Conservation (phyloP, 306 rosid species). For the Myrica gale region DNA sequence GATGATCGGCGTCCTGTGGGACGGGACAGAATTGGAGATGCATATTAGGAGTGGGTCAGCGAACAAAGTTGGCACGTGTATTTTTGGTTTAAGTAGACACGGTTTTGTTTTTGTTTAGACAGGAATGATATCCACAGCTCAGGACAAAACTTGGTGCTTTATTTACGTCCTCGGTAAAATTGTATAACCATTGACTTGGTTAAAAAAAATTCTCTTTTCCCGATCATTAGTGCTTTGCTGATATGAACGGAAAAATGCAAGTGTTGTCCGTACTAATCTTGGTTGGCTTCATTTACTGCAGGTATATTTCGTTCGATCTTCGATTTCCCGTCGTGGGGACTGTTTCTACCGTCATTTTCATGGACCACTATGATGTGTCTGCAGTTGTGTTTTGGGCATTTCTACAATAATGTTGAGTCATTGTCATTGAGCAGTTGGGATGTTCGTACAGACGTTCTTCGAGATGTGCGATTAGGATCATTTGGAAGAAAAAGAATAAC, state of each 20-base stretch:
- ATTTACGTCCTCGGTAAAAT: neutral
- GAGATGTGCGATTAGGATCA: too few species aligned
- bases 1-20: slow-evolving; percentile 66
- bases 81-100: slow-evolving; percentile 11
- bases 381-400: too few species aligned
- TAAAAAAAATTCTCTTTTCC: too few species aligned
- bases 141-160: slow-evolving; percentile 3
- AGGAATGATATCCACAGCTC: neutral
- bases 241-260: too few species aligned
- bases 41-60: slow-evolving; percentile 37
- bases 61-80: neutral
- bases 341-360: neutral
- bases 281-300: neutral
- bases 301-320: neutral
- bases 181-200: neutral
- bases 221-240: too few species aligned
- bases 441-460: too few species aligned
- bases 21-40: slow-evolving; percentile 65
- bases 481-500: too few species aligned
- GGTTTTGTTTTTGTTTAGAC: neutral
- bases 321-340: neutral
- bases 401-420: too few species aligned
- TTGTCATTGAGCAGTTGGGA: too few species aligned
- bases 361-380: neutral
- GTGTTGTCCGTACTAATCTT: neutral